phyloP scores from a whole-genome alignment of 2,329 filamentous ascomycete genomes.

The Fusarium lyarnte region DNA sequence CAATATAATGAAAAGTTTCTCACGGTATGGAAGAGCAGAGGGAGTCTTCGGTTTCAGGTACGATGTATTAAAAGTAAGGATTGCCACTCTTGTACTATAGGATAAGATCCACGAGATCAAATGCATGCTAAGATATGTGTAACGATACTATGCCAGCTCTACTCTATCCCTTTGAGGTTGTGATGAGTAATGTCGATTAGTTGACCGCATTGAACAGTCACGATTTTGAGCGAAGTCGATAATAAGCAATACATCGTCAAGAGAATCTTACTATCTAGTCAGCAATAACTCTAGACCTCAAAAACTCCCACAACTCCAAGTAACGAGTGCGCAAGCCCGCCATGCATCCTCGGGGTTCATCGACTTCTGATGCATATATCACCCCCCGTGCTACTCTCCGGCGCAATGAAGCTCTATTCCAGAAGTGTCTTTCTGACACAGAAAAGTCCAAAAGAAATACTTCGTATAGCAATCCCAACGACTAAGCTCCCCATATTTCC shows the following conservation, averaged over 20 bases:
- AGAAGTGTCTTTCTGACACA: conserved; percentile 41
- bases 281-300: conserved; percentile 28
- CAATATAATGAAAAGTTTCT: not conserved
- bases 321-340: conserved; percentile 44
- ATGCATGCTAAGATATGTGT: conserved; percentile 38
- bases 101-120: conserved; percentile 37
- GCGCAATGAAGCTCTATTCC: conserved; percentile 42
- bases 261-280: conserved; percentile 33
- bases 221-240: not conserved
- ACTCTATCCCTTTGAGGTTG: not conserved
- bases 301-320: conserved; percentile 44
- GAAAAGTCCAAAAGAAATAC: conserved; percentile 20
- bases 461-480: conserved; percentile 35
- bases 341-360: conserved; percentile 34
- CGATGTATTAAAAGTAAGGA: conserved; percentile 36
- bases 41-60: conserved; percentile 24
- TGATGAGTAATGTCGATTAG: not conserved
- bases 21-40: conserved; percentile 20
- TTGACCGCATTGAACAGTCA: not conserved
- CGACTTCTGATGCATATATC: conserved; percentile 1
- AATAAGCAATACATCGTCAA: conserved; percentile 25
- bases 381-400: conserved; percentile 15
- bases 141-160: conserved; percentile 37
- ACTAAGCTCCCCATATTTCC: conserved; percentile 1
- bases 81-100: conserved; percentile 46